Conservation (phyloP, 2,329 filamentous ascomycete species). For the Thermothelomyces thermophilus region DNA sequence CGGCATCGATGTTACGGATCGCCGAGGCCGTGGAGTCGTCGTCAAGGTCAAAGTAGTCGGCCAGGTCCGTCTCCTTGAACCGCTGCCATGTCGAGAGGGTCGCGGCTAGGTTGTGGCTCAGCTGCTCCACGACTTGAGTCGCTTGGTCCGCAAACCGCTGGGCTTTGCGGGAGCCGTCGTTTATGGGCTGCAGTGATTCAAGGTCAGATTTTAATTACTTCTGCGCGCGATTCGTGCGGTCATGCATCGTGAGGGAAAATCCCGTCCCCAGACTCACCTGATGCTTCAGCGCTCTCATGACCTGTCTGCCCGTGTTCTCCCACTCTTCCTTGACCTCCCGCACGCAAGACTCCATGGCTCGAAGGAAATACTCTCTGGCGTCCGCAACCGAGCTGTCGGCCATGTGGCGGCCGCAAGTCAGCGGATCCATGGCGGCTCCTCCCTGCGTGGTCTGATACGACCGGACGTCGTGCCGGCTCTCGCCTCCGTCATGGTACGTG, state of each 20-base stretch:
- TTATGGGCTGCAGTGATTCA: background rate
- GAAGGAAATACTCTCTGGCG: conserved; percentile 16
- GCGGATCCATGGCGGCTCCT: conserved; percentile 1
- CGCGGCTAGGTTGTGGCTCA: conserved; percentile 2
- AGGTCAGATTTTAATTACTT: no score
- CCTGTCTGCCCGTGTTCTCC: conserved; percentile 7
- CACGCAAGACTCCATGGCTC: conserved; percentile 7
- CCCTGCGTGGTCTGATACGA: conserved; percentile 7
- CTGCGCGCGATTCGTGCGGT: no score
- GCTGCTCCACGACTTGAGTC: conserved; percentile 10
- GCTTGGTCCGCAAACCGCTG: background rate
- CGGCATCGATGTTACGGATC: background rate
- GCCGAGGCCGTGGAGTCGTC: background rate
- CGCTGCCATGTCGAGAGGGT: conserved; percentile 12
- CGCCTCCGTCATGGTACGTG: conserved; percentile 16
- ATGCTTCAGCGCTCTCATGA: background rate
- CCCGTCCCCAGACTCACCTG: background rate
- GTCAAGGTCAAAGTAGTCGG: conserved; percentile 14
- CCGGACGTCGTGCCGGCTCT: conserved; percentile 12
- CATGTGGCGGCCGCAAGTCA: conserved; percentile 9
- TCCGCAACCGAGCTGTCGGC: background rate
- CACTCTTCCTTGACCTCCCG: conserved; percentile 11
- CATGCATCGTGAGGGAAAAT: no score
- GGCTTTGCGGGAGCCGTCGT: no score
- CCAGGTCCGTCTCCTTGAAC: conserved; percentile 12